phyloP scores from a whole-genome alignment of 305 asterid genomes.

The Fraxinus latifolia region DNA sequence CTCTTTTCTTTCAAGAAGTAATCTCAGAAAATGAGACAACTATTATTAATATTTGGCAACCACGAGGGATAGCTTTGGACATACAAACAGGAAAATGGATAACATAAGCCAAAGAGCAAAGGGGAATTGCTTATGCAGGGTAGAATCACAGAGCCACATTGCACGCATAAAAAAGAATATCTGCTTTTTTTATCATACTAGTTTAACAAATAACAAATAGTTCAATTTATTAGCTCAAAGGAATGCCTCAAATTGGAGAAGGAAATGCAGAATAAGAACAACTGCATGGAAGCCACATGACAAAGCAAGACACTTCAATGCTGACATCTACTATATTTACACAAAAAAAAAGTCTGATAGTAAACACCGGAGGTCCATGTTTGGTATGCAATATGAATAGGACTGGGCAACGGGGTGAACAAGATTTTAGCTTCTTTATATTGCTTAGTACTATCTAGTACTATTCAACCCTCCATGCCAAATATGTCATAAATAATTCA shows the following conservation, averaged over 20 bases:
- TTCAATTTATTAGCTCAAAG: background rate
- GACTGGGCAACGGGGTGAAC: background rate
- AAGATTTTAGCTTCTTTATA: background rate
- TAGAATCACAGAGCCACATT: background rate
- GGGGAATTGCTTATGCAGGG: background rate
- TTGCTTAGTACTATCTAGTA: background rate
- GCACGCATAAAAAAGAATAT: background rate
- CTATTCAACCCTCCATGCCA: background rate
- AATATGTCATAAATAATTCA: background rate
- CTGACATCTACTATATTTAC: background rate
- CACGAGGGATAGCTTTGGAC: background rate
- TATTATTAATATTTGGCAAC: background rate
- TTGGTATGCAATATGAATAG: background rate
- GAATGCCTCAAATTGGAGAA: background rate
- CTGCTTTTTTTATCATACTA: background rate
- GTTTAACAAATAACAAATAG: background rate
- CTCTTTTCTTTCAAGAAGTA: background rate
- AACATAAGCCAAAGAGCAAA: background rate
- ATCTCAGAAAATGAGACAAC: background rate
- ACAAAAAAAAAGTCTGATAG: background rate
- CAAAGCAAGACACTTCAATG: background rate
- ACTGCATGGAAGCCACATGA: background rate
- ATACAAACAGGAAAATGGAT: background rate
- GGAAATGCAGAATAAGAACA: background rate
- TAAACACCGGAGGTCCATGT: background rate